Conservation (phyloP, 257 asterid genomes). For the Solanum tarijense region DNA sequence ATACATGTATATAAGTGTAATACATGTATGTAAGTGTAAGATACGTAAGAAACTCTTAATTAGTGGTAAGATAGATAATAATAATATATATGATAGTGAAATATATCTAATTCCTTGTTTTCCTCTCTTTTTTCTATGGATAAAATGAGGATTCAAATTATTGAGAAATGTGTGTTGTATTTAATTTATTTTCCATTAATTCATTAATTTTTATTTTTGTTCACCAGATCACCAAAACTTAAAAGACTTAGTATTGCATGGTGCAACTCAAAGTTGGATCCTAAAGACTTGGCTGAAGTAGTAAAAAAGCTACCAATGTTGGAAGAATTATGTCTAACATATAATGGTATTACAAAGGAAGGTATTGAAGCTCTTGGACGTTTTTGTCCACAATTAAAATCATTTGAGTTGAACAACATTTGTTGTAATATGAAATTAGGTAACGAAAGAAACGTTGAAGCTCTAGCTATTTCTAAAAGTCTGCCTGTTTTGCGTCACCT, state of each 20-base stretch:
- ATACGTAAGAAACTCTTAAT: too few species aligned
- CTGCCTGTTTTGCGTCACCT: background rate
- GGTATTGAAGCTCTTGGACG: slow-evolving; percentile 23
- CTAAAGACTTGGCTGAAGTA: background rate
- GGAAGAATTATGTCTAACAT: slow-evolving; percentile 27
- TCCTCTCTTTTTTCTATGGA: too few species aligned
- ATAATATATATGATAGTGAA: too few species aligned
- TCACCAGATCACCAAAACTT: background rate
- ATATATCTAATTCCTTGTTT: too few species aligned
- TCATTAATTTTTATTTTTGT: background rate
- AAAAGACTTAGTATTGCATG: background rate
- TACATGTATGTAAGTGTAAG: too few species aligned
- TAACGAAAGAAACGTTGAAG: background rate
- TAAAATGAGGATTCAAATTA: too few species aligned
- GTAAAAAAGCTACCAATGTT: background rate
- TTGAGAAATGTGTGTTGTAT: too few species aligned
- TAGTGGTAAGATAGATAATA: too few species aligned
- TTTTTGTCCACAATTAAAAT: slow-evolving; percentile 24
- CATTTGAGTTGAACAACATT: background rate
- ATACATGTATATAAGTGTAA: too few species aligned
- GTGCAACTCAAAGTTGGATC: background rate
- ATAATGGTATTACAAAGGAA: background rate
- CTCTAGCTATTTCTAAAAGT: background rate
- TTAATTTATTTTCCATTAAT: too few species aligned
- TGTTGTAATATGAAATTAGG: background rate